Evolutionary conservation across 768 basidiomycete genomes (phyloP).

Genomic region (Melanogaster broomeanus): DNA sequence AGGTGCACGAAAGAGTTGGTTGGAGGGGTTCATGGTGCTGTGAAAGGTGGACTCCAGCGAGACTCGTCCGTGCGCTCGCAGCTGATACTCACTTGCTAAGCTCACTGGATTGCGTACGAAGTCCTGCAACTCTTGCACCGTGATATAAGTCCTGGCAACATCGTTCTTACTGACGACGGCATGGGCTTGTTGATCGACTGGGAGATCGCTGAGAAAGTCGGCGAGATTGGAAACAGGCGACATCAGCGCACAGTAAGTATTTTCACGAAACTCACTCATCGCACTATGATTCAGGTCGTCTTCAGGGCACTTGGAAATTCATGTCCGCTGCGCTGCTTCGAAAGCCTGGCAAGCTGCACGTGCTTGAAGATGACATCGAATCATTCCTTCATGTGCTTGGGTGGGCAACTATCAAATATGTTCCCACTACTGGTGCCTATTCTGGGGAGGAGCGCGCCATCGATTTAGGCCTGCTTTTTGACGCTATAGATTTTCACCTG

Average conservation of each 20-base stretch:
- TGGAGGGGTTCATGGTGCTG: background rate
- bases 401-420: slow-evolving; percentile 13
- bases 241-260: background rate
- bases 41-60: background rate
- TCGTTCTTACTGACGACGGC: slow-evolving; percentile 13
- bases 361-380: slow-evolving; percentile 30
- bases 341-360: slow-evolving; percentile 15
- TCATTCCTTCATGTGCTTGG: slow-evolving; percentile 26
- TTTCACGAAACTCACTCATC: background rate
- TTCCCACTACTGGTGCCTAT: background rate
- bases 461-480: background rate
- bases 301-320: slow-evolving; percentile 35
- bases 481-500: background rate
- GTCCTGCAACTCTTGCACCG: slow-evolving; percentile 20
- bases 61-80: too few relatives aligned
- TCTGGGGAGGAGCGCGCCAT: too few relatives aligned
- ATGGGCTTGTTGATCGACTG: slow-evolving; percentile 22
- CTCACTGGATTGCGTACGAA: slow-evolving; percentile 18
- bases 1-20: background rate
- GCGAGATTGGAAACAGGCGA: background rate
- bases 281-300: background rate
- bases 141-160: slow-evolving; percentile 24
- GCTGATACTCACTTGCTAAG: slow-evolving; percentile 1
- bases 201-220: slow-evolving; percentile 16
- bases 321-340: slow-evolving; percentile 25